A percentile compares a stretch with the other conserved stretches of the same genome.
Evolutionary conservation across 768 basidiomycete genomes (phyloP).

Genomic region (Podaxis carcinomalis): DNA sequence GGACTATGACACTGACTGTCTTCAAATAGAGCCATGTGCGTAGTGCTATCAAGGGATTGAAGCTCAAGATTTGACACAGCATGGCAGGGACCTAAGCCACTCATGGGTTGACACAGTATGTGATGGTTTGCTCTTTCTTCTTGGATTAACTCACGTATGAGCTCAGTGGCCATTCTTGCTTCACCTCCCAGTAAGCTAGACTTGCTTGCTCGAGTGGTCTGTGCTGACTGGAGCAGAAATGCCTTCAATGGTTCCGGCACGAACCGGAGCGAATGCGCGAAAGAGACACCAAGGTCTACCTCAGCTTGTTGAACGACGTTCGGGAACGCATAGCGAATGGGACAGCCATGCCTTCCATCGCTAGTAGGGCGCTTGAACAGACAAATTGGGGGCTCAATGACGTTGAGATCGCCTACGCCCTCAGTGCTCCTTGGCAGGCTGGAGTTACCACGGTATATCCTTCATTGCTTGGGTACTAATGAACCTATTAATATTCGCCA

Average conservation of each 20-base stretch:
- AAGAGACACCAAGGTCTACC: constrained; percentile 21
- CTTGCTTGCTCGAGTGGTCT: background rate
- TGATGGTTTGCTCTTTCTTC: background rate
- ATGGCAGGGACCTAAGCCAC: constrained; percentile 9
- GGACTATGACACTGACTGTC: background rate
- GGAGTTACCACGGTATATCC: constrained; percentile 25
- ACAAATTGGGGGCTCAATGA: constrained; percentile 36
- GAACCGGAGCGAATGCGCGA: constrained; percentile 22
- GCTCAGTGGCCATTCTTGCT: constrained; percentile 14
- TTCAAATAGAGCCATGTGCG: constrained; percentile 1
- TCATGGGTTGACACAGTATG: constrained; percentile 11
- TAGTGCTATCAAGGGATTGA: background rate
- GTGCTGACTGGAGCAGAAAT: constrained; percentile 14
- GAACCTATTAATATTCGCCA: background rate
- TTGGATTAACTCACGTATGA: background rate
- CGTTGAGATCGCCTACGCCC: constrained; percentile 37
- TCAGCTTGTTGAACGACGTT: constrained; percentile 22
- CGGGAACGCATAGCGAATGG: constrained; percentile 18
- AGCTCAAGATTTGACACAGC: background rate
- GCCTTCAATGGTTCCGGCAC: constrained; percentile 26
- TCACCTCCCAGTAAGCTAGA: constrained; percentile 11
- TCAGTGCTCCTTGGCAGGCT: constrained; percentile 26
- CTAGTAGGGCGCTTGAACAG: constrained; percentile 34
- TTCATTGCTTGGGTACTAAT: background rate
- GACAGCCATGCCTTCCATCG: constrained; percentile 28